A percentile compares a stretch with the other conserved stretches of the same genome.
phyloP scores from a whole-genome alignment of 2,329 filamentous ascomycete species.

The Colletotrichum sp. region DNA sequence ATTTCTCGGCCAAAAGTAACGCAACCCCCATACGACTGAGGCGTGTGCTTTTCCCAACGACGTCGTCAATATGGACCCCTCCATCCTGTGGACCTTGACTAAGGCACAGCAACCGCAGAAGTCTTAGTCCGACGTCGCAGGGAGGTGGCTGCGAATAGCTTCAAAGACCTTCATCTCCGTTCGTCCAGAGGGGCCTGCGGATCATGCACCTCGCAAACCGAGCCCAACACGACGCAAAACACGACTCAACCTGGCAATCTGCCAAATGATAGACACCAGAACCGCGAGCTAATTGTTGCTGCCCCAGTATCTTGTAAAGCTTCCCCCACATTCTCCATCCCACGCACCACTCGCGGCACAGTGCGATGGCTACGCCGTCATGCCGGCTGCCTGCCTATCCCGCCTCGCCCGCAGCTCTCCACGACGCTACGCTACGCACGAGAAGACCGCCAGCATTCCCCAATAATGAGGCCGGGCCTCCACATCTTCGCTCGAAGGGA shows the following conservation, averaged over 20 bases:
- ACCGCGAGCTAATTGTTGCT: neutral
- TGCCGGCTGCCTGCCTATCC: neutral
- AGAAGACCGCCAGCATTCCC: neutral
- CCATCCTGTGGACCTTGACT: neutral
- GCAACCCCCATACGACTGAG: neutral
- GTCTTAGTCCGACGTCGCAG: neutral
- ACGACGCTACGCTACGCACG: neutral
- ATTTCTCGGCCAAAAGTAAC: neutral
- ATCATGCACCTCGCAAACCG: slow-evolving; percentile 17
- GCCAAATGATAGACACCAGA: neutral
- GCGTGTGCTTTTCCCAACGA: neutral
- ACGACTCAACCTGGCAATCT: neutral
- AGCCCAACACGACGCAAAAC: neutral
- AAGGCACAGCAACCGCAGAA: neutral
- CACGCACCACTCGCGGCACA: neutral
- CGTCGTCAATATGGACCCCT: neutral
- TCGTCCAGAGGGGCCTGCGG: slow-evolving; percentile 19
- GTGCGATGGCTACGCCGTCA: neutral
- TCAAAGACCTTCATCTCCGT: slow-evolving; percentile 12
- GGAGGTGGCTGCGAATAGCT: slow-evolving; percentile 19
- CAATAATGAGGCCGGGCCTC: neutral
- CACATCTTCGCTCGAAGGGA: slow-evolving; percentile 22
- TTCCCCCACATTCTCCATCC: neutral
- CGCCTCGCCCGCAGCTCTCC: neutral
- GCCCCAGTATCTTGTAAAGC: neutral